phyloP scores from a whole-genome alignment of 257 asterid genomes.

The Ocimum tenuiflorum region DNA sequence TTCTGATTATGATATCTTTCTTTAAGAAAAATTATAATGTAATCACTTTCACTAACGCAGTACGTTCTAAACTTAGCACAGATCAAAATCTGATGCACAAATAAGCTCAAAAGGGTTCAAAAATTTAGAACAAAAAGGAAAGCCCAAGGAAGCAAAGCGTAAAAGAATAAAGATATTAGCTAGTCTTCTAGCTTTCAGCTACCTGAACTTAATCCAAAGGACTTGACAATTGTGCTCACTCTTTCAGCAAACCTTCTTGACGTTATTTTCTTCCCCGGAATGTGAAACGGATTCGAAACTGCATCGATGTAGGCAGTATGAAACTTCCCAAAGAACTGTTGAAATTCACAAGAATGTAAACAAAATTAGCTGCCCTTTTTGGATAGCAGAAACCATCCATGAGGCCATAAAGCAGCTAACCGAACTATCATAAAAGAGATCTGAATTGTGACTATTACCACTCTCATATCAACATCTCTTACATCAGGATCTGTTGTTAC shows the following conservation, averaged over 20 bases:
- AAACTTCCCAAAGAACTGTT: conserved; percentile 82
- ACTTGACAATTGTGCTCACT: conserved; percentile 68
- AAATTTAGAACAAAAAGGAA: too few species aligned
- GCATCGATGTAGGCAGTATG: conserved; percentile 96
- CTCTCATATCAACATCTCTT: conserved; percentile 90
- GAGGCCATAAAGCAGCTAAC: too few species aligned
- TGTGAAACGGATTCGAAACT: conserved; percentile 95
- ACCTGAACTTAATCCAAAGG: conserved; percentile 68
- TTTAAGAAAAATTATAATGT: too few species aligned
- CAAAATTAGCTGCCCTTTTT: conserved; percentile 3
- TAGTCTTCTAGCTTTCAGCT: conserved; percentile 34
- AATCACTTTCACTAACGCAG: too few species aligned
- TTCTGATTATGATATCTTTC: too few species aligned
- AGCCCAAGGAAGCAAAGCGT: too few species aligned
- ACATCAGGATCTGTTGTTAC: conserved; percentile 96
- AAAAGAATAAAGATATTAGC: too few species aligned
- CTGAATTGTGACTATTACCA: too few species aligned
- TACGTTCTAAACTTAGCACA: too few species aligned
- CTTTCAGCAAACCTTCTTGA: conserved; percentile 76
- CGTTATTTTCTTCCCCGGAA: conserved; percentile 88
- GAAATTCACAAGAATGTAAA: conserved; percentile 20
- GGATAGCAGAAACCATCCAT: not conserved
- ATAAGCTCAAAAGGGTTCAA: too few species aligned
- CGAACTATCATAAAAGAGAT: too few species aligned
- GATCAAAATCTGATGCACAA: too few species aligned